Evolutionary conservation across 306 rosid genomes (phyloP).

Genomic region (Glycine soja): DNA sequence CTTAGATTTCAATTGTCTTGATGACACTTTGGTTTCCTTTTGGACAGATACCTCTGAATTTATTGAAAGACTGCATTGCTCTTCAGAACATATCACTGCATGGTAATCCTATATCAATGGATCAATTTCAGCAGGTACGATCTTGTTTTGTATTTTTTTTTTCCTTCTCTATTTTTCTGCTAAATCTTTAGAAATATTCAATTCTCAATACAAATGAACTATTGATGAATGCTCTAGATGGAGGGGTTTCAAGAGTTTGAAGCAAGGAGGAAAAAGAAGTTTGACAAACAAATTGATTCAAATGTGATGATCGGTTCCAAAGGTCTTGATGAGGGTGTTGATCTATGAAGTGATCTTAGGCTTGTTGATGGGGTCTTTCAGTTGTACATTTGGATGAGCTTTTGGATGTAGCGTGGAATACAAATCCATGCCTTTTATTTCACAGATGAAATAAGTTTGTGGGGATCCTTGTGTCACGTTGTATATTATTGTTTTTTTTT

Average conservation of each 20-base stretch:
- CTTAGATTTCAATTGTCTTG: constrained; percentile 26
- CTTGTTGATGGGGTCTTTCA: constrained; percentile 11
- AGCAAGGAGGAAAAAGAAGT: constrained; percentile 87
- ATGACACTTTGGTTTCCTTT: constrained; percentile 32
- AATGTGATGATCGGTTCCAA: constrained; percentile 92
- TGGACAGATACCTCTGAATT: constrained; percentile 72
- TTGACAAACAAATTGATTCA: constrained; percentile 93
- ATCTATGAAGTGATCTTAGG: constrained; percentile 56
- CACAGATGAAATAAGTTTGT: constrained; percentile 25
- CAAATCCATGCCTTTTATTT: constrained; percentile 27
- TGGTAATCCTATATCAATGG: constrained; percentile 92
- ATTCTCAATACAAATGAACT: constrained; percentile 40
- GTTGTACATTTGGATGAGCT: constrained; percentile 39
- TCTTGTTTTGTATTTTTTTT: constrained; percentile 11
- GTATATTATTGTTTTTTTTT: constrained; percentile 18
- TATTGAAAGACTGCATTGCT: constrained; percentile 88
- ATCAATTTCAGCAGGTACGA: constrained; percentile 88
- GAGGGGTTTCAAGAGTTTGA: constrained; percentile 97
- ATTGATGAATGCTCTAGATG: constrained; percentile 57
- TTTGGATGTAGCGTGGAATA: constrained; percentile 33
- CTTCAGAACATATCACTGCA: constrained; percentile 91
- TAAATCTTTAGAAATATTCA: constrained; percentile 12
- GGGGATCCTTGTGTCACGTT: constrained; percentile 35
- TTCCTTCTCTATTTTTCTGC: not conserved
- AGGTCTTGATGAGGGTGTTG: constrained; percentile 97